phyloP scores from a whole-genome alignment of 352 stramenopile species.

The Pseudoperonospora humuli region DNA sequence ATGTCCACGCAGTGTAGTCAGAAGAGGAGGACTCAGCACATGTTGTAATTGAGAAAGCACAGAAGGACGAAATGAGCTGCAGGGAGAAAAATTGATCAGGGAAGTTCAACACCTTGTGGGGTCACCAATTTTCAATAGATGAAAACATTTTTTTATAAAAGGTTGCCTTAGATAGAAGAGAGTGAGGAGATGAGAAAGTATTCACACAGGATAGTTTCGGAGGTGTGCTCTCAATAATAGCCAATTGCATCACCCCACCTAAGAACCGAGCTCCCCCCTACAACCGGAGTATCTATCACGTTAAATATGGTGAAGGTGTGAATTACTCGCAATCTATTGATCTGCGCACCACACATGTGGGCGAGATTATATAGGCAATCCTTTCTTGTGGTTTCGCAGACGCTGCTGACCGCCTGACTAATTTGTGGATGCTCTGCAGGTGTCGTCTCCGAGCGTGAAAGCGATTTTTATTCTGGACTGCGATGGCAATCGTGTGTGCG shows the following conservation, averaged over 20 bases:
- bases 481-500: constrained; percentile 84
- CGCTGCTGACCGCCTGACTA: constrained; percentile 1
- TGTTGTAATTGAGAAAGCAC: neutral
- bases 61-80: neutral
- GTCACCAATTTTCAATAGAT: too few relatives aligned
- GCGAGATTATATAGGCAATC: neutral
- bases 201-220: neutral
- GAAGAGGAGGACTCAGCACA: neutral
- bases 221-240: constrained; percentile 17
- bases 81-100: too few relatives aligned
- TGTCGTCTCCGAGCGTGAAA: constrained; percentile 71
- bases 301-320: constrained; percentile 66
- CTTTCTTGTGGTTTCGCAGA: neutral
- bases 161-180: too few relatives aligned
- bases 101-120: too few relatives aligned
- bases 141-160: too few relatives aligned
- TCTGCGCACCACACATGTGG: neutral
- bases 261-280: constrained; percentile 9
- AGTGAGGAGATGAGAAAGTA: too few relatives aligned
- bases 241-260: constrained; percentile 56
- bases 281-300: constrained; percentile 8
- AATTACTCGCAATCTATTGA: constrained; percentile 1
- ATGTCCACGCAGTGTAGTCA: constrained; percentile 35
- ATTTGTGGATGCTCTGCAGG: constrained; percentile 25
- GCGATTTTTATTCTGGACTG: constrained; percentile 85